These are phyloP conservation scores for Vicia sativa DNA, from an alignment of 306 rosid genomes.

Conservation along the genomic window DNA sequence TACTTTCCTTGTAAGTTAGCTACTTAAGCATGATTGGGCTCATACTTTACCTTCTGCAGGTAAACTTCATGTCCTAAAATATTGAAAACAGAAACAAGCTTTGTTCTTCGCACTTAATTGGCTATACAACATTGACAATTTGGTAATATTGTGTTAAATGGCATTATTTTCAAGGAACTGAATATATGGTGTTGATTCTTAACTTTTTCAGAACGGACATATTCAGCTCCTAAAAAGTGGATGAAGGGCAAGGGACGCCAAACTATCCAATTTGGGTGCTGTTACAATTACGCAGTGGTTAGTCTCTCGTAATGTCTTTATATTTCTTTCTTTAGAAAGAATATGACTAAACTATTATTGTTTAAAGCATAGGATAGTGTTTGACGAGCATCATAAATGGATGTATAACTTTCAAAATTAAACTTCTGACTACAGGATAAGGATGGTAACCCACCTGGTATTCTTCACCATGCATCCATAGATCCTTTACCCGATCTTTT, in stretches of 20 bases:
- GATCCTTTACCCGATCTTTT: slow-evolving; percentile 87
- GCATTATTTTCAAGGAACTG: slow-evolving; percentile 19
- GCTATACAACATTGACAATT: neutral
- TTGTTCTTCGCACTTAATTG: too few relatives aligned
- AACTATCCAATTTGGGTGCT: slow-evolving; percentile 92
- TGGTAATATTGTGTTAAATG: slow-evolving; percentile 14
- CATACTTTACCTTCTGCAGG: neutral
- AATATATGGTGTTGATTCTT: slow-evolving; percentile 25
- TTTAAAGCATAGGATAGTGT: slow-evolving; percentile 14
- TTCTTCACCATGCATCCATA: slow-evolving; percentile 57
- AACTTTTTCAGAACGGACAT: slow-evolving; percentile 76
- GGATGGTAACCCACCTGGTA: slow-evolving; percentile 91
- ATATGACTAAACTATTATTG: slow-evolving; percentile 1
- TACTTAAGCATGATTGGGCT: slow-evolving; percentile 2
- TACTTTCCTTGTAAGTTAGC: slow-evolving; percentile 1
- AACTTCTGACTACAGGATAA: slow-evolving; percentile 65
- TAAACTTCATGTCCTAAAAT: too few relatives aligned
- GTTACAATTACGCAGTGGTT: slow-evolving; percentile 90
- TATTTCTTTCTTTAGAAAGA: slow-evolving; percentile 23
- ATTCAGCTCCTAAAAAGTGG: slow-evolving; percentile 88
- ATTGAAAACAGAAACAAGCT: too few relatives aligned
- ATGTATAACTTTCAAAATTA: slow-evolving; percentile 20
- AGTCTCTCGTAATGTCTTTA: slow-evolving; percentile 41
- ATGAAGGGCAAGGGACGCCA: slow-evolving; percentile 98
- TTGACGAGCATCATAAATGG: slow-evolving; percentile 24